These are phyloP conservation scores for Cladosporium halotolerans DNA, from an alignment of 2,329 filamentous ascomycete species.

Conservation along the genomic window DNA sequence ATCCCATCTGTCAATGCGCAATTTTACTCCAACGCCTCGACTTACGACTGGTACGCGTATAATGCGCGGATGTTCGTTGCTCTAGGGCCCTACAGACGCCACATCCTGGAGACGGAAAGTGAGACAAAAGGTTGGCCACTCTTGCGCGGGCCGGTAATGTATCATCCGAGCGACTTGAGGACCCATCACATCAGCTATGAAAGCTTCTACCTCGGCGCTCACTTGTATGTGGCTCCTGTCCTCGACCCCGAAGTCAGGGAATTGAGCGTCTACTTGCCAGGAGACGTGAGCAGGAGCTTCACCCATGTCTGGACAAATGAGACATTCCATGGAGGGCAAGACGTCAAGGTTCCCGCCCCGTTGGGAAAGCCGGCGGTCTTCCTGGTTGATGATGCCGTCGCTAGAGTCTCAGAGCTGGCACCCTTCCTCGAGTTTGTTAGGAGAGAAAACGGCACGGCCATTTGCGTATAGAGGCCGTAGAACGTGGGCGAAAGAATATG, in stretches of 20 bases:
- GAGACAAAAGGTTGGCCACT: conserved; percentile 26
- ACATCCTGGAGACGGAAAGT: conserved; percentile 24
- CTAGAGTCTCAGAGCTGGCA: conserved; percentile 16
- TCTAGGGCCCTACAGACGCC: conserved; percentile 29
- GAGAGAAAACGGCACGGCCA: conserved; percentile 20
- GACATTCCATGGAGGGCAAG: conserved; percentile 21
- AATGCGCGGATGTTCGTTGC: conserved; percentile 33
- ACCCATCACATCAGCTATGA: conserved; percentile 23
- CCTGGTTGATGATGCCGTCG: conserved; percentile 20
- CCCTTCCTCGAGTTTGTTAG: conserved; percentile 25
- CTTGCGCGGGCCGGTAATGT: conserved; percentile 22
- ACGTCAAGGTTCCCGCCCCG: conserved; percentile 21
- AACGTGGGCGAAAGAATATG: too few relatives aligned
- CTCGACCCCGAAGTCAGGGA: conserved; percentile 20
- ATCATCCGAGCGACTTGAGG: conserved; percentile 20
- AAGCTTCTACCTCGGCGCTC: conserved; percentile 25
- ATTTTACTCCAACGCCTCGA: conserved; percentile 32
- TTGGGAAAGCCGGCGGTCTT: conserved; percentile 27
- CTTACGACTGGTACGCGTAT: conserved; percentile 32
- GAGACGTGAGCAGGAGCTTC: conserved; percentile 17
- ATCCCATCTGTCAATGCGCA: conserved; percentile 33
- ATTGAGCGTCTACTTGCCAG: conserved; percentile 23
- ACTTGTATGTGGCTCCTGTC: conserved; percentile 27
- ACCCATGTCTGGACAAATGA: conserved; percentile 24
- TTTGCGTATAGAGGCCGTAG: neutral